Conservation (phyloP, 768 basidiomycete genomes). For the Trametes meyenii region DNA sequence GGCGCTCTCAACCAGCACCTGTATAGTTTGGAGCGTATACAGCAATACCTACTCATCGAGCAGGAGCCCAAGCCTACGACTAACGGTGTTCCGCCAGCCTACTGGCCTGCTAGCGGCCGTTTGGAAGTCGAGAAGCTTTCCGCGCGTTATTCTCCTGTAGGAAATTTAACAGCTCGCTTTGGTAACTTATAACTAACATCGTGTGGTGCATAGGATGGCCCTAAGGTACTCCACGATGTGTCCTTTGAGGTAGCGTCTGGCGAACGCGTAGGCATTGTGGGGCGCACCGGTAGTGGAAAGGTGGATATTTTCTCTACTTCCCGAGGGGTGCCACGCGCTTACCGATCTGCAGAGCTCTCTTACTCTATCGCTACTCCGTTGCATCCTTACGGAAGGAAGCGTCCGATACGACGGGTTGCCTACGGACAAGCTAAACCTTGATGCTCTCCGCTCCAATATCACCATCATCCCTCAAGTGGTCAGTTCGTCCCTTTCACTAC, state of each 20-base stretch:
- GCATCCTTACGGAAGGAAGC: constrained; percentile 51
- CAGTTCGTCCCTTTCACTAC: constrained; percentile 25
- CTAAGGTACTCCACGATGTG: constrained; percentile 52
- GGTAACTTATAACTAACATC: constrained; percentile 11
- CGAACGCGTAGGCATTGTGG: constrained; percentile 54
- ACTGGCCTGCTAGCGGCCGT: constrained; percentile 62
- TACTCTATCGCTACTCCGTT: constrained; percentile 54
- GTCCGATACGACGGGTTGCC: constrained; percentile 53
- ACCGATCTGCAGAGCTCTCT: constrained; percentile 40
- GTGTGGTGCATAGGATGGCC: constrained; percentile 40
- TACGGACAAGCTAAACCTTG: constrained; percentile 50
- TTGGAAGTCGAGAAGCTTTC: constrained; percentile 53
- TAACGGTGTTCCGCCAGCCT: constrained; percentile 53
- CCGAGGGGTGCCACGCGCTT: constrained; percentile 7
- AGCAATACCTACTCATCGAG: constrained; percentile 57
- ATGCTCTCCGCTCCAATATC: constrained; percentile 52
- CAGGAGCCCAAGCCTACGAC: constrained; percentile 43
- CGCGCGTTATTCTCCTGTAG: constrained; percentile 45
- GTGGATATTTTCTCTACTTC: constrained; percentile 16
- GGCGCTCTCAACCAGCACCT: too few relatives aligned
- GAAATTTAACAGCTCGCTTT: not conserved
- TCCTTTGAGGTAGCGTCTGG: constrained; percentile 52
- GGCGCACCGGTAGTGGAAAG: constrained; percentile 58
- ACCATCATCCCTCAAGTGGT: constrained; percentile 63
- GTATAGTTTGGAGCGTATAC: constrained; percentile 49